These are phyloP conservation scores for Tricholoma terreum DNA, from an alignment of 768 basidiomycete species.

Conservation along the genomic window DNA sequence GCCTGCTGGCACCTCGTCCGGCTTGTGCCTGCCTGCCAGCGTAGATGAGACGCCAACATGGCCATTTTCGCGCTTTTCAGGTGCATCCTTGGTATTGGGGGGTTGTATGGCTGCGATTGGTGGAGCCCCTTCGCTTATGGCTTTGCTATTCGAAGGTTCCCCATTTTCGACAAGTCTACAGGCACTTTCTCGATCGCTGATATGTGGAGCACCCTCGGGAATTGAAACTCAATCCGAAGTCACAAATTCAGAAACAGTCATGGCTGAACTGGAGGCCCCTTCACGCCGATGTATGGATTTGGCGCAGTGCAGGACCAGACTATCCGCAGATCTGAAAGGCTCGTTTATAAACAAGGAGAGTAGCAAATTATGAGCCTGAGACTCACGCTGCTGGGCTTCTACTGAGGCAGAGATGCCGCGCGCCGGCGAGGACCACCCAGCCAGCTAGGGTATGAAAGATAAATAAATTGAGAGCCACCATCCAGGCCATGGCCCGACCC, in stretches of 20 bases:
- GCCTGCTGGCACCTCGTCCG: conserved; percentile 10
- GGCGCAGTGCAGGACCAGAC: conserved; percentile 12
- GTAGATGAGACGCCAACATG: conserved; percentile 12
- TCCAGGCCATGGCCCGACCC: too few relatives aligned
- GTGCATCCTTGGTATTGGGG: conserved; percentile 6
- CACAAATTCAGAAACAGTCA: conserved; percentile 7
- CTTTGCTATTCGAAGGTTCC: conserved; percentile 1
- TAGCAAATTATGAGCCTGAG: conserved; percentile 3
- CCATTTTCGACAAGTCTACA: neutral
- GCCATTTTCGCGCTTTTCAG: conserved; percentile 1
- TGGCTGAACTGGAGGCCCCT: conserved; percentile 47
- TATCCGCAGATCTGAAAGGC: conserved; percentile 9
- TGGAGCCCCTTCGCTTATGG: conserved; percentile 23
- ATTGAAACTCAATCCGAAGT: conserved; percentile 9
- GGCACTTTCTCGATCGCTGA: conserved; percentile 4
- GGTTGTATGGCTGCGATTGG: conserved; percentile 37
- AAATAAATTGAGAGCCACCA: too few relatives aligned
- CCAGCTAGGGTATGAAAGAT: too few relatives aligned
- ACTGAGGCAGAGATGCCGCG: too few relatives aligned
- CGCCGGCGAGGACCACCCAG: too few relatives aligned
- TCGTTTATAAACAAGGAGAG: conserved; percentile 5
- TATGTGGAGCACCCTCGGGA: neutral
- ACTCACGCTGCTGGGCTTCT: conserved; percentile 11
- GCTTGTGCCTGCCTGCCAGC: conserved; percentile 14
- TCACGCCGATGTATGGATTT: conserved; percentile 49